Evolutionary conservation across 495 filamentous ascomycete genomes (phyloP), one percentile per base, ranked within the genome.

Genomic region (Lepidopterella palustris): DNA sequence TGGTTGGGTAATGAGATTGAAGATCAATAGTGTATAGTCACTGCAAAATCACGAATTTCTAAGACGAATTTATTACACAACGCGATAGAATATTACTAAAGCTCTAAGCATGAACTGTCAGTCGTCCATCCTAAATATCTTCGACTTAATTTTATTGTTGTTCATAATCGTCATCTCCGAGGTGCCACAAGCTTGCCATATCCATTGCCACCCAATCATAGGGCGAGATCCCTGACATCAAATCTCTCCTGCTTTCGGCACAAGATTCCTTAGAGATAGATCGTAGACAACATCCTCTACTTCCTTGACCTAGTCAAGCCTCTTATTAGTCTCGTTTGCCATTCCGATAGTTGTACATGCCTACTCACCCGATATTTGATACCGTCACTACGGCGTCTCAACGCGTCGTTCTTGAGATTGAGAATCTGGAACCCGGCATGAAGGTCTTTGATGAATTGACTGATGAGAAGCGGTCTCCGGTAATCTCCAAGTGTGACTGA

Each of bases 201-300:
- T 42, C 3, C 35, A 42, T 42, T 13, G n/a, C 3, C 35, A 42
- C 3, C 35, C 35, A 42, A 42, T 10, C 35, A 42, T 15, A 42
- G 13, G 2, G 3, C 35, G 10, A 11, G 10, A 42, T 18, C 13
- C 35, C 2, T 42, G 35, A 13, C 35, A 42, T 42, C 35, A 42
- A 18, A 18, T 18, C 35, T 42, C 3, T 18, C 35, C 35, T 15
- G 35, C 13, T 42, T 68, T 62, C n/a, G 88, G 85, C 21, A 95
- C 79, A 60, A 97, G 72, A 65, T 92, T 92, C 54, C 92, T 81
- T 70, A 97, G 74, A 4, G 87, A 90, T 27, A 98, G 77, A 70
- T 98, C 93, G 67, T 98, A 98, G 18, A 95, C 91, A 21, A 98
- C 90, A 73, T 98, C 93, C 77, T 98, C 93, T 35, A 95, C 89